Percentiles rank a stretch among this genome's conserved stretches.
phyloP scores from a whole-genome alignment of 805 yeast species.

The Saccharomycopsis amapae region DNA sequence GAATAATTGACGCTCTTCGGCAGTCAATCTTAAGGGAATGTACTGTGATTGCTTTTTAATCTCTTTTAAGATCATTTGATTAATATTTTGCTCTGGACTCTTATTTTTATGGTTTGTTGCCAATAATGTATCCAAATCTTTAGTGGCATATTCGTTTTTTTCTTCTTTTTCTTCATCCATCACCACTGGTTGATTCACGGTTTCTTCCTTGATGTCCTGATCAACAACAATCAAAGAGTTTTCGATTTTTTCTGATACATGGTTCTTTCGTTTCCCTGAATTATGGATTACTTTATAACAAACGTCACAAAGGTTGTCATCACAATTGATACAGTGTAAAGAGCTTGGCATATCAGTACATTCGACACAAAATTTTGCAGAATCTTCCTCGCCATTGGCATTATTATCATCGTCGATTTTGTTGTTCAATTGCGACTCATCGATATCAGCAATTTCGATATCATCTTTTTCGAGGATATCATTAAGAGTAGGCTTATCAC shows the following conservation, averaged over 20 bases:
- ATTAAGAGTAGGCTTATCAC: conserved; percentile 7
- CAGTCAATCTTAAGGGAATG: conserved; percentile 63
- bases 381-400: conserved; percentile 25
- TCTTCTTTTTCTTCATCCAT: conserved; percentile 22
- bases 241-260: conserved; percentile 29
- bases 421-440: conserved; percentile 16
- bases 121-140: conserved; percentile 17
- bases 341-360: conserved; percentile 70
- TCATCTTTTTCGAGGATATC: conserved; percentile 22
- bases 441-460: conserved; percentile 11
- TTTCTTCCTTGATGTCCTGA: background rate
- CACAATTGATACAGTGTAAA: conserved; percentile 53
- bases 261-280: conserved; percentile 54
- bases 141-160: conserved; percentile 22
- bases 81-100: conserved; percentile 5
- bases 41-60: conserved; percentile 42
- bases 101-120: background rate
- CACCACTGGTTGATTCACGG: background rate
- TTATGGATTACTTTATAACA: conserved; percentile 64
- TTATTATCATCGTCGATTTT: conserved; percentile 22
- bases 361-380: conserved; percentile 48
- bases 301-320: conserved; percentile 60
- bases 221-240: conserved; percentile 3
- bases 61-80: conserved; percentile 28
- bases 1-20: conserved; percentile 61